These are phyloP conservation scores for Flaveria linearis DNA, from an alignment of 129 eudicot genomes.

Conservation along the genomic window DNA sequence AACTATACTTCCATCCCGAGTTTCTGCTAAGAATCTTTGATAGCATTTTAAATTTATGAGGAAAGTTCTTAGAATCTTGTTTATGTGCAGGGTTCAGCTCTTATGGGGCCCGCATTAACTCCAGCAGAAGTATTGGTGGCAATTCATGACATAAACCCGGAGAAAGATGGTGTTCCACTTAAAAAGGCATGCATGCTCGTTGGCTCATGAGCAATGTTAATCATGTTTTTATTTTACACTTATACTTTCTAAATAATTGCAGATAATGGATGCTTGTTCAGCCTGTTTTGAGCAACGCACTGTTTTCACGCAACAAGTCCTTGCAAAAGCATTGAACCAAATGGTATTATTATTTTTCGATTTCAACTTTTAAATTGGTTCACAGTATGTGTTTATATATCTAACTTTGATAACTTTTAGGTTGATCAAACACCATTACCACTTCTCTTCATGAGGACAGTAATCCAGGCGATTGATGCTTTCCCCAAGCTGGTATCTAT, in stretches of 20 bases:
- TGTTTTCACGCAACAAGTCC: slow-evolving; percentile 89
- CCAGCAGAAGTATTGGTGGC: slow-evolving; percentile 98
- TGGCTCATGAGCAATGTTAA: slow-evolving; percentile 13
- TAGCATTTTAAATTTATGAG: background rate
- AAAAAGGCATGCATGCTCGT: slow-evolving; percentile 63
- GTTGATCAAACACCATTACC: slow-evolving; percentile 92
- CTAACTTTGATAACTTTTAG: slow-evolving; percentile 32
- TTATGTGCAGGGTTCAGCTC: slow-evolving; percentile 83
- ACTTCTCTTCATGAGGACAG: slow-evolving; percentile 93
- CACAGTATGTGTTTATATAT: background rate
- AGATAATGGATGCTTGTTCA: slow-evolving; percentile 95
- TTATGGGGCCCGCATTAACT: slow-evolving; percentile 92
- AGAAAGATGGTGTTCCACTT: slow-evolving; percentile 80
- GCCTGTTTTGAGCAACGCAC: slow-evolving; percentile 98
- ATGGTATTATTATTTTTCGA: slow-evolving; percentile 49
- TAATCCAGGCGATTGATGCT: slow-evolving; percentile 91
- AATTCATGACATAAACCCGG: slow-evolving; percentile 83
- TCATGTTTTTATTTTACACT: slow-evolving; percentile 1
- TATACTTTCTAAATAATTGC: slow-evolving; percentile 26
- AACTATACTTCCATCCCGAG: background rate
- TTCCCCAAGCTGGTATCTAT: slow-evolving; percentile 76
- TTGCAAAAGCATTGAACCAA: slow-evolving; percentile 83
- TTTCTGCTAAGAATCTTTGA: background rate
- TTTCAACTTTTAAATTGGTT: slow-evolving; percentile 1
- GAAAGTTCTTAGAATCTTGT: slow-evolving; percentile 17